A percentile compares a stretch with the other conserved stretches of the same genome.
These are phyloP conservation scores for Fragaria nilgerrensis DNA, from an alignment of 306 rosid species.

Conservation along the genomic window DNA sequence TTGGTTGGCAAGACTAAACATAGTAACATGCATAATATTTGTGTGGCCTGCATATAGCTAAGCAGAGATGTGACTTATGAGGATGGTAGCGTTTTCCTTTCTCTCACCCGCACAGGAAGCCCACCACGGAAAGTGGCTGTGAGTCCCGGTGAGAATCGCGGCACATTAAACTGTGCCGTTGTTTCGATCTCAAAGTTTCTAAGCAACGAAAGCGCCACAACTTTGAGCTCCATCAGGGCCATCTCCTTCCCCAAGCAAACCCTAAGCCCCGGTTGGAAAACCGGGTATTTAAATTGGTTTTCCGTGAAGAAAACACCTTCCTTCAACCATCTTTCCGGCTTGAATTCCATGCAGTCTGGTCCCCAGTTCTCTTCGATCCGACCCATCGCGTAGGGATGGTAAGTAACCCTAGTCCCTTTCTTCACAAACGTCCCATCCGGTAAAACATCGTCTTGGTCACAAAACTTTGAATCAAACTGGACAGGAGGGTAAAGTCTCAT, in stretches of 20 bases:
- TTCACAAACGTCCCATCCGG: constrained; percentile 63
- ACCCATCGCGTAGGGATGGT: constrained; percentile 88
- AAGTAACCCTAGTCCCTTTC: constrained; percentile 82
- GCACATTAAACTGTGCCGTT: constrained; percentile 22
- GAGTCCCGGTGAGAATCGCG: constrained; percentile 78
- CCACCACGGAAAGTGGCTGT: constrained; percentile 71
- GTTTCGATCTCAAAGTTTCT: constrained; percentile 40
- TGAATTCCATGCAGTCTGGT: constrained; percentile 52
- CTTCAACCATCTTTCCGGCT: constrained; percentile 72
- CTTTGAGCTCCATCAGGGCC: constrained; percentile 68
- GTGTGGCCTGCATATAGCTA: background rate
- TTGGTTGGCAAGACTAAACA: background rate
- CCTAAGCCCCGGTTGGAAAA: constrained; percentile 79
- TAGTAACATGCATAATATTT: background rate
- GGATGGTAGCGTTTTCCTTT: constrained; percentile 6
- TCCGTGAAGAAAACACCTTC: constrained; percentile 37
- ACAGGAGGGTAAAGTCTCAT: constrained; percentile 84
- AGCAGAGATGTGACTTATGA: background rate
- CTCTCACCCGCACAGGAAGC: constrained; percentile 46
- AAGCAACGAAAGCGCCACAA: constrained; percentile 50
- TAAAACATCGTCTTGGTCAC: constrained; percentile 58
- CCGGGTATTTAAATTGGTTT: constrained; percentile 56
- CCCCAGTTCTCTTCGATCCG: constrained; percentile 74
- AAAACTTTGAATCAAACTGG: constrained; percentile 77
- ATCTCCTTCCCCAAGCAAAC: constrained; percentile 81